Base-by-base conservation (phyloP, 495 filamentous ascomycete species). In the Jackrogersella multiformis region DNA sequence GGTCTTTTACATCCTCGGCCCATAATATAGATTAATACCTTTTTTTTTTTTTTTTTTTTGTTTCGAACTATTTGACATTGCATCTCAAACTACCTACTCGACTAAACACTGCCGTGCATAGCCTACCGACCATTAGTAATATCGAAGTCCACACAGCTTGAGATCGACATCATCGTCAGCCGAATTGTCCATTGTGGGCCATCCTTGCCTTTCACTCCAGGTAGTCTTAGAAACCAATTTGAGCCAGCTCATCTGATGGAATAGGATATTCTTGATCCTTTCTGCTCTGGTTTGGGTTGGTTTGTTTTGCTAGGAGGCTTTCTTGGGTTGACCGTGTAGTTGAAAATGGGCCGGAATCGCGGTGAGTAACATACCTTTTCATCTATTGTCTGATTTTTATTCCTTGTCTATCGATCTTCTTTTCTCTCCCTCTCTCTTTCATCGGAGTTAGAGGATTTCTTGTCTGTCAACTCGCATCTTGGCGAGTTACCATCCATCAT, bases 321-420 rank as follows among this genome's bases (percentile, higher is more conserved):
- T 18, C 4, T 56, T 15, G 36, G 38, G 32, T 21, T 46, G 20
- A 46, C 26, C 42, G 21, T 45, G 20, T 46, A 21, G 42, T 24
- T 54, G 55, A 76, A 67, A 56, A 78, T 80, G 77, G 79, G 66
- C 57, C 78, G 80, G 62, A 81, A 79, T 80, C 79, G 82, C 73
- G 81, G 82, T 85, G 68, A 76, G 82, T 79, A 55, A 46, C 56
- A 68, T 30, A 35, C 24, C 60, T 64, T 44, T 57, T 54, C 34
- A 20, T 42, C 13, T 42, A 20, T 61, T 18, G 21, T 51, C 9
- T 56, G 35, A 20, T 15, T 55, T 58, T 5, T 21, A n/a, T 42
- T n/a, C 23, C 23, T 39, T 53, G 4, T 48, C 32, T 41, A 23
- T 23, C 35, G n/a, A n/a, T n/a, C n/a, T n/a, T n/a, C n/a, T n/a